Evolutionary conservation across 2,329 filamentous ascomycete genomes (phyloP), one percentile per base, ranked within the genome.

Genomic region (Berkeleyomyces basicola): DNA sequence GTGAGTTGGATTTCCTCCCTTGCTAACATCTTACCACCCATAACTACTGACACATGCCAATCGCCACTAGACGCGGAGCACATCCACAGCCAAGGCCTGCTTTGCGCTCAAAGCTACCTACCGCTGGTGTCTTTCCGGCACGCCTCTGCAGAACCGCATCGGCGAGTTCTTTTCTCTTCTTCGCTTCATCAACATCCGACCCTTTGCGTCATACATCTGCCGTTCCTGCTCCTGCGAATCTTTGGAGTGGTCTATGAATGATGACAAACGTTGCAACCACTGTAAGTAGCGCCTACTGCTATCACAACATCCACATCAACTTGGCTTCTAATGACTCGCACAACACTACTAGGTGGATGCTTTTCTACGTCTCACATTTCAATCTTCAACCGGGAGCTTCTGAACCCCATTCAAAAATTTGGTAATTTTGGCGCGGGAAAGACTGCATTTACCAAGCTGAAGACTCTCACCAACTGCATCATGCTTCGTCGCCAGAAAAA

Each of bases 401-500:
- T 97, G 61, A 96, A 95, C 67, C 93, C 93, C 0, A 86, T 85
- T 57, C 80, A 82, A 70, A 79, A 77, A 67, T 84, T 75, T 73
- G 86, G 78, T 67, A 87, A 82, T 68, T 66, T 66, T 1, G 82
- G 77, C 7, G 76, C 80, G 11, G 88, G 92, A 7, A 77, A 80
- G 51, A 78, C 79, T 31, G 93, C 89, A 0, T 85, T 97, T 68
- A 72, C 77, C 11, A 96, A 95, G 74, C 79, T 99, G 60, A 88
- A 90, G 47, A 78, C 95, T 65, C 83, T 99, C 71, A 96, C 92
- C 0, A 88, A 91, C 66, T 85, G 89, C 37, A 92, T 99, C 72
- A 99, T 99, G 93, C 79, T 97, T 66, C 87, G 93, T 62, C 90
- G 93, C 42, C 82, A 96, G 72, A 99, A 99, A 78, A 88, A 87